Evolutionary conservation across 1,139 yeast genomes (phyloP).

Genomic region (Suhomyces taliae): DNA sequence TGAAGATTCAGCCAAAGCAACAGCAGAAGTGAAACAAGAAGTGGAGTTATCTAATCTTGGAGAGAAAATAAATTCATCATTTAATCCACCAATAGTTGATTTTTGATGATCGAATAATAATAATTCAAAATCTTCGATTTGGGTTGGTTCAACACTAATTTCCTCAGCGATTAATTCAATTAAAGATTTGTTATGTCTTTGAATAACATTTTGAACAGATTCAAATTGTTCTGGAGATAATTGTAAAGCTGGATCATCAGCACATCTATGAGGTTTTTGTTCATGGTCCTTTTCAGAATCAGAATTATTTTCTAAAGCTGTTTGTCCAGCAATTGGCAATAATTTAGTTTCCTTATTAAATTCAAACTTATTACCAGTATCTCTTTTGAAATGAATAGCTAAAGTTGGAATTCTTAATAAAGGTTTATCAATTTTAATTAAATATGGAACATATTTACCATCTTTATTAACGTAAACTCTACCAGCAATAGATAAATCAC

Average conservation of each 20-base stretch:
- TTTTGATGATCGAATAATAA: slow-evolving; percentile 84
- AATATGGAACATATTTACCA: slow-evolving; percentile 58
- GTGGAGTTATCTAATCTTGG: slow-evolving; percentile 93
- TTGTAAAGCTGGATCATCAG: slow-evolving; percentile 45
- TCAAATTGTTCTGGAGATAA: slow-evolving; percentile 57
- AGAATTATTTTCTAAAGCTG: slow-evolving; percentile 35
- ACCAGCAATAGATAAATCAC: slow-evolving; percentile 91
- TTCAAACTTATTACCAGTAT: slow-evolving; percentile 74
- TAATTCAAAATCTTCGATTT: slow-evolving; percentile 88
- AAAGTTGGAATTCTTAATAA: slow-evolving; percentile 88
- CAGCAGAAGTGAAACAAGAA: slow-evolving; percentile 78
- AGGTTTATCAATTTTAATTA: slow-evolving; percentile 81
- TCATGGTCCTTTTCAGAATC: slow-evolving; percentile 16
- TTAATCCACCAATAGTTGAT: slow-evolving; percentile 81
- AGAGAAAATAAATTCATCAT: slow-evolving; percentile 87
- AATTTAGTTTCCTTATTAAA: slow-evolving; percentile 87
- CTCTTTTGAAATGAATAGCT: slow-evolving; percentile 89
- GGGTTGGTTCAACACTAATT: slow-evolving; percentile 44
- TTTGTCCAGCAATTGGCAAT: slow-evolving; percentile 83
- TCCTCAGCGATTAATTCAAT: slow-evolving; percentile 70
- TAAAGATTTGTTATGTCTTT: slow-evolving; percentile 75
- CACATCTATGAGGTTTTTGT: slow-evolving; percentile 37
- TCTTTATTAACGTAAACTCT: slow-evolving; percentile 67
- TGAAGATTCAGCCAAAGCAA: slow-evolving; percentile 63
- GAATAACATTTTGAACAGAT: slow-evolving; percentile 63